Evolutionary conservation across 345 rosid genomes (phyloP).

Genomic region (Ailanthus altissimus): DNA sequence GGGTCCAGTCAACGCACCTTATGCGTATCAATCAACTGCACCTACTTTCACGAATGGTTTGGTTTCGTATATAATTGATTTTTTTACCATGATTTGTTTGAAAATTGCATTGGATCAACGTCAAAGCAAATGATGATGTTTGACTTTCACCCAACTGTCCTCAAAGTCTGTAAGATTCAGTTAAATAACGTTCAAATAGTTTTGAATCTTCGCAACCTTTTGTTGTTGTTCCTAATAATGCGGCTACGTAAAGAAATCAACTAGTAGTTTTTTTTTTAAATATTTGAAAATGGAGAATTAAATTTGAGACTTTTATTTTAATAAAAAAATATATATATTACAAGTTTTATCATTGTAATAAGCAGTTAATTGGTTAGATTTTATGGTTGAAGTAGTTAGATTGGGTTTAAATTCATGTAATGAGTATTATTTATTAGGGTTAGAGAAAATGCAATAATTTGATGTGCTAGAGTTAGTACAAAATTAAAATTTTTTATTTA

Average conservation of each 20-base stretch:
- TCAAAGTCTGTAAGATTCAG: neutral
- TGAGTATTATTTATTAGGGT: neutral
- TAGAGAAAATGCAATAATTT: neutral
- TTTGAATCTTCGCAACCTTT: neutral
- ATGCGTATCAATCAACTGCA: neutral
- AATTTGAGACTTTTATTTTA: no score
- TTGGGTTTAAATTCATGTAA: neutral
- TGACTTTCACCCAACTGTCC: neutral
- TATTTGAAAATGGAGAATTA: no score
- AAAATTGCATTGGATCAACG: neutral
- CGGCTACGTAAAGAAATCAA: neutral
- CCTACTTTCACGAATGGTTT: neutral
- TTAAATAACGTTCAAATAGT: conserved; percentile 1
- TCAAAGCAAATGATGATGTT: neutral
- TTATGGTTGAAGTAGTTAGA: no score
- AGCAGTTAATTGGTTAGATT: no score
- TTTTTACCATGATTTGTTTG: neutral
- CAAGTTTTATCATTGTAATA: no score
- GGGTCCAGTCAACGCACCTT: neutral
- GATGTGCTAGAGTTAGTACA: no score
- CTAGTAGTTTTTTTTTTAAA: no score
- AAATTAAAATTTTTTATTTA: no score
- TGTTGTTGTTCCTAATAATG: neutral
- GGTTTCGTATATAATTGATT: no score
- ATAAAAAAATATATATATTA: no score